Evolutionary conservation across 352 stramenopile genomes (phyloP), one percentile per base, ranked within the genome.

Genomic region (Pythium rishiriense): DNA sequence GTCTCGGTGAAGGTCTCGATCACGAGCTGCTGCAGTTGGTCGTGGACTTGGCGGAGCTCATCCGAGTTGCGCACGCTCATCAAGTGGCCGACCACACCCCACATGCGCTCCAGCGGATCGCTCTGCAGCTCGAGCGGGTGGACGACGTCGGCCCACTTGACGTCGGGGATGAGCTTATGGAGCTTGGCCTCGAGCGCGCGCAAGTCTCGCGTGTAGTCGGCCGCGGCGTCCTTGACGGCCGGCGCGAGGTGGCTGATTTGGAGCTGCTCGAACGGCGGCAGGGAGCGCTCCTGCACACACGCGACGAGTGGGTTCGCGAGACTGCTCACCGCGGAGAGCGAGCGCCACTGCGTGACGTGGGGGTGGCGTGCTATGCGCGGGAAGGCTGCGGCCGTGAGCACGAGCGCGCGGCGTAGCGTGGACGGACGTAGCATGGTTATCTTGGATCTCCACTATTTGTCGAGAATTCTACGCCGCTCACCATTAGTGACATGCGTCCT

Each of bases 21-120:
- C 28, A 99, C 92, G 37, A 97, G 85, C 61, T 97, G 93, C 70
- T 94, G 85, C 67, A 98, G 87, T 35, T 90, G 69, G 69, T 98
- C 90, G 73, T 99, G 96, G 17, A 91, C 96, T n/a, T 85, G 67
- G 37, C 97, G 84, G 22, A 99, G 75, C 54, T 97, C 93, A 7
- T 98, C 90, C 47, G 86, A 96, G 78, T 99, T 99, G 71, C 97
- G 95, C 25, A 99, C 97, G 48, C 94, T 98, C 74, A 98, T 98
- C 45, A 99, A 85, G 78, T 99, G 97, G 28, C 88, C 86, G 24
- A 98, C 96, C 19, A 99, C 79, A 19, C 96, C 95, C 97, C 97
- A 99, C 43, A 94, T 84, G 61, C 94, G 98, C 7, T 81, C 85
- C 22, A 99, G 73, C 33, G 90, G 86, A 59, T 97, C 91, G 42